phyloP scores from a whole-genome alignment of 2,329 filamentous ascomycete species.

The Fusarium udum region DNA sequence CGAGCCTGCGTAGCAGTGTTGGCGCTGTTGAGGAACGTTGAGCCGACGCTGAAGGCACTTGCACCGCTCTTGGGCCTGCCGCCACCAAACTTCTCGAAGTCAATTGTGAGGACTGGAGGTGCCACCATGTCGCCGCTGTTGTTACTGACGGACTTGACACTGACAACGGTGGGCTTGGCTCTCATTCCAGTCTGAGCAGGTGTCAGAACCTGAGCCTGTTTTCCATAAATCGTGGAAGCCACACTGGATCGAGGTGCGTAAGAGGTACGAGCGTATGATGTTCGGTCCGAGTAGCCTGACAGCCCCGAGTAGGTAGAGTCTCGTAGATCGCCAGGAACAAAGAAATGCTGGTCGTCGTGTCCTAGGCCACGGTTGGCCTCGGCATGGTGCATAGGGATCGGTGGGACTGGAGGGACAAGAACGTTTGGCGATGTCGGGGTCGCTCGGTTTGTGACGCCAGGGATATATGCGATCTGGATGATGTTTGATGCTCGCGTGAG shows the following conservation, averaged over 20 bases:
- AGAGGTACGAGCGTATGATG: slow-evolving; percentile 67
- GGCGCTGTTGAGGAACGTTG: slow-evolving; percentile 73
- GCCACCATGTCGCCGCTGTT: slow-evolving; percentile 62
- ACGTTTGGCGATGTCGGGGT: slow-evolving; percentile 82
- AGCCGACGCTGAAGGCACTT: slow-evolving; percentile 73
- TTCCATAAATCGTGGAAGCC: slow-evolving; percentile 92
- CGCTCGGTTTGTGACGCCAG: slow-evolving; percentile 92
- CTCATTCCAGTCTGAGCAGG: slow-evolving; percentile 88
- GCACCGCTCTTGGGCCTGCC: slow-evolving; percentile 62
- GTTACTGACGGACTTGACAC: slow-evolving; percentile 78
- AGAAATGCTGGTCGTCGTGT: slow-evolving; percentile 87
- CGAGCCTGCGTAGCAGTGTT: slow-evolving; percentile 67
- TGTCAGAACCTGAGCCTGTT: slow-evolving; percentile 83
- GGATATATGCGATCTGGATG: slow-evolving; percentile 99
- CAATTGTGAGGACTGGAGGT: slow-evolving; percentile 78
- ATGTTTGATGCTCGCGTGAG: slow-evolving; percentile 97
- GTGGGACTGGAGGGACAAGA: slow-evolving; percentile 90
- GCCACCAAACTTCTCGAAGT: slow-evolving; percentile 67
- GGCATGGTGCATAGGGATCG: slow-evolving; percentile 78
- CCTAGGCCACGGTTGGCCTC: slow-evolving; percentile 55
- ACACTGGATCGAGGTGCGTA: slow-evolving; percentile 76
- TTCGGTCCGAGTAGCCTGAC: slow-evolving; percentile 70
- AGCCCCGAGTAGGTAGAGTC: slow-evolving; percentile 90
- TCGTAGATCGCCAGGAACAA: slow-evolving; percentile 87
- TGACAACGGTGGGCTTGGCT: slow-evolving; percentile 91